Evolutionary conservation across 2,329 filamentous ascomycete genomes (phyloP).

Genomic region (Corinectria fuckeliana): DNA sequence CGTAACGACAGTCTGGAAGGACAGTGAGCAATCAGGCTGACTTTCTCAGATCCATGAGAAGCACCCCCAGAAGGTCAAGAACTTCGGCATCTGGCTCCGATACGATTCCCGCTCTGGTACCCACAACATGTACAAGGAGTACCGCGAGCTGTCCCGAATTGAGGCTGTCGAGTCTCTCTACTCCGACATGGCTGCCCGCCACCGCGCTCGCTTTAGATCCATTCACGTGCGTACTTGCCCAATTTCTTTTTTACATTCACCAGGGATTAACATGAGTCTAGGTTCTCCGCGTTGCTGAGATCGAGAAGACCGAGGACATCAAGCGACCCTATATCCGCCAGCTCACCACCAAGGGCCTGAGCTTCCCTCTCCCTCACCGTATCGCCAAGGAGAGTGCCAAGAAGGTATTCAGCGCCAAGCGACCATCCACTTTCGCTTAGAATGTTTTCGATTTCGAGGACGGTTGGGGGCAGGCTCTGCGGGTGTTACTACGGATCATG

Average conservation of each 20-base stretch:
- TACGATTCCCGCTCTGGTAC: slow-evolving; percentile 99
- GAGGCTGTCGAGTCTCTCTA: slow-evolving; percentile 97
- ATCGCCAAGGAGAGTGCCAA: slow-evolving; percentile 80
- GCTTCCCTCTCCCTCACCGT: slow-evolving; percentile 99
- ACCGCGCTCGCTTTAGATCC: slow-evolving; percentile 94
- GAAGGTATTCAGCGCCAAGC: slow-evolving; percentile 92
- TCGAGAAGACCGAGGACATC: slow-evolving; percentile 93
- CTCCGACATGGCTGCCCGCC: slow-evolving; percentile 99
- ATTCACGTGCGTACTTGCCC: slow-evolving; percentile 80
- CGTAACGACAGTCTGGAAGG: slow-evolving; percentile 45
- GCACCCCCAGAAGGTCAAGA: slow-evolving; percentile 99
- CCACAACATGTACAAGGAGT: slow-evolving; percentile 99
- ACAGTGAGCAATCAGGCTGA: neutral
- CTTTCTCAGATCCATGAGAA: slow-evolving; percentile 89
- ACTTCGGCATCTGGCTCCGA: slow-evolving; percentile 99
- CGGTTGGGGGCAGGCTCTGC: slow-evolving; percentile 62
- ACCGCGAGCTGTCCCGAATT: slow-evolving; percentile 96
- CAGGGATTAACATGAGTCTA: slow-evolving; percentile 45
- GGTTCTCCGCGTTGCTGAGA: slow-evolving; percentile 98
- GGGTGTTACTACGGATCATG: slow-evolving; percentile 68
- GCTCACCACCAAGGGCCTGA: slow-evolving; percentile 91
- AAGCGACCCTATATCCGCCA: slow-evolving; percentile 99
- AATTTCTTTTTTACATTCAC: slow-evolving; percentile 13
- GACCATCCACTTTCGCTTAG: slow-evolving; percentile 98
- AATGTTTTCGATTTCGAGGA: slow-evolving; percentile 60